Conservation (phyloP, 2,329 filamentous ascomycete species). For the Botryosphaeria dothidea region DNA sequence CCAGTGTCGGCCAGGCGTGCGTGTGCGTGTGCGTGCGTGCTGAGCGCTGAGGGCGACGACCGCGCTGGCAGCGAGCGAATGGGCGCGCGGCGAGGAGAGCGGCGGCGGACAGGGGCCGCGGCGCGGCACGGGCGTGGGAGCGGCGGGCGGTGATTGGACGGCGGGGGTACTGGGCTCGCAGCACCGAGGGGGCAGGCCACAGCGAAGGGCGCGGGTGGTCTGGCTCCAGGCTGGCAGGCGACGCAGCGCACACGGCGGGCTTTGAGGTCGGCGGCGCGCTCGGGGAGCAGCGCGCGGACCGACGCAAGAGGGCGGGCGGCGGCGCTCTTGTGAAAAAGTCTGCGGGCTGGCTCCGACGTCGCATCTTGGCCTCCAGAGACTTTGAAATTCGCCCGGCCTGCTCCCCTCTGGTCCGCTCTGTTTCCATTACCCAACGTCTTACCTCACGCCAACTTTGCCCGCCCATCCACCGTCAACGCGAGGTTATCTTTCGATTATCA, state of each 20-base stretch:
- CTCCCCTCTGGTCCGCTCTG: conserved; percentile 19
- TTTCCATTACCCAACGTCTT: conserved; percentile 52
- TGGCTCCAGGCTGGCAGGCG: conserved; percentile 4
- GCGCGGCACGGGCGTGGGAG: neutral
- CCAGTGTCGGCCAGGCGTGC: neutral
- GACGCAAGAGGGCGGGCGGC: conserved; percentile 10
- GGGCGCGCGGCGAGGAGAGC: neutral
- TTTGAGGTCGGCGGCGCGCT: conserved; percentile 16
- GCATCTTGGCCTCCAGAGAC: conserved; percentile 11
- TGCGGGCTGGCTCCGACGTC: conserved; percentile 17
- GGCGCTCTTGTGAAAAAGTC: conserved; percentile 17
- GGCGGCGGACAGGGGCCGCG: neutral
- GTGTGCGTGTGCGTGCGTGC: neutral
- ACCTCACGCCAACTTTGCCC: conserved; percentile 45
- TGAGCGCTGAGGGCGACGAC: neutral
- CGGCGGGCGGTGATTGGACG: neutral
- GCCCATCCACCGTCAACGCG: conserved; percentile 37
- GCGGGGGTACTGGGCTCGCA: no score
- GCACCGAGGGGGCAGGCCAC: conserved; percentile 11
- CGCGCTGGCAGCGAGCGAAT: neutral
- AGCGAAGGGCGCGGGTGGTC: neutral
- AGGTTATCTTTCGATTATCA: conserved; percentile 48
- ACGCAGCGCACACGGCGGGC: neutral
- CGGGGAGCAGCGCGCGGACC: conserved; percentile 9
- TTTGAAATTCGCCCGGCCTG: conserved; percentile 29